Base-by-base conservation (phyloP, 164 flowering plant species). In the Magnolia officinalis region DNA sequence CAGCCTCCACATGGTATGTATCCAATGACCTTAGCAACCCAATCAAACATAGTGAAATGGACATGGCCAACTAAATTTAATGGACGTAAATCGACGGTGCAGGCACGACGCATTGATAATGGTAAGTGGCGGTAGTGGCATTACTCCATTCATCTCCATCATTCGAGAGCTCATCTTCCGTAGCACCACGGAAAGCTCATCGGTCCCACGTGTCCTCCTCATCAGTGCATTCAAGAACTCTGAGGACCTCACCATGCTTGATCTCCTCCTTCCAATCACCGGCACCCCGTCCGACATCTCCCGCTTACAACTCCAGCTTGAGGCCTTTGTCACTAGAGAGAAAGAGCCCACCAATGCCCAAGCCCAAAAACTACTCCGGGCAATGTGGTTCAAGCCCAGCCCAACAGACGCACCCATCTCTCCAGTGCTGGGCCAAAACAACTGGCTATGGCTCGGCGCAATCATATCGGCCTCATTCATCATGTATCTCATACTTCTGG, bases 81-180 rank as follows among this genome's bases (percentile, higher is more conserved):
- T 37, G 45, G 45, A 37, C 45, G 4, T 37, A 0, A 6, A 37
- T 37, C 6, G n/a, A 69, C 8, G n/a, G 5, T 79, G 80, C 87
- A 95, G 98, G 87, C 88, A 93, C 72, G 96, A 92, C 73, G 81
- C 74, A 4, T 83, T 95, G 2, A 96, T 92, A 81, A 86, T 93
- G 97, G 87, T 95, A 52, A 83, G 93, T 72, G 97, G 95, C 75
- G 97, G 98, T 0, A 91, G 95, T 76, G 98, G 98, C 70, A 88
- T 94, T 21, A 85, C 98, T 29, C 90, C 98, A 0, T 87, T 94
- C 83, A 83, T 92, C 45, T 91, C 98, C 5, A 83, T 94, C 26
- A 86, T 92, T 50, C 75, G 90, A 71, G 94, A 92, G 70, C 85
- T 94, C 50, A 80, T 91, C 45, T 86, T 63, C 74, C 37, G 64